These are phyloP conservation scores for Spinellus fusiger DNA, from an alignment of 192 early-diverging fungal species.

Conservation along the genomic window DNA sequence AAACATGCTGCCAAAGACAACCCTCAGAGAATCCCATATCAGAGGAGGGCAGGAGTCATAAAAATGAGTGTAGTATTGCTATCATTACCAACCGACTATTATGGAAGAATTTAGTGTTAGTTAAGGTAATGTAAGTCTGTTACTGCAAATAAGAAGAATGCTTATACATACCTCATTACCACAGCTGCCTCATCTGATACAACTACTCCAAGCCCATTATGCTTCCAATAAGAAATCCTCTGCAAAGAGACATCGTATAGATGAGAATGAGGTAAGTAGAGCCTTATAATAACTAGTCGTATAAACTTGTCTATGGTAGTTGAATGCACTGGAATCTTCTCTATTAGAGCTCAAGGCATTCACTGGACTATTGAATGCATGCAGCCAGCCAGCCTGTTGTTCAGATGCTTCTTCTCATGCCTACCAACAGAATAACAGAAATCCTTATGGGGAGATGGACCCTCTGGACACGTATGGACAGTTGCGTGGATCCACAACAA, in stretches of 20 bases:
- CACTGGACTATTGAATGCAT: slow-evolving; percentile 29
- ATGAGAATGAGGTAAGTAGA: slow-evolving; percentile 13
- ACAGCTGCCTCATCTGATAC: neutral
- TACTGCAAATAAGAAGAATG: too few species aligned
- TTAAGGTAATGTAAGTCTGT: slow-evolving; percentile 19
- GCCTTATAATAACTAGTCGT: neutral
- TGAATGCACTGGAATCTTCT: slow-evolving; percentile 29
- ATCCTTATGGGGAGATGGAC: too few species aligned
- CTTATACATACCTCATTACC: neutral
- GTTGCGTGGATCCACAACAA: too few species aligned
- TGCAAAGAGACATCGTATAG: neutral
- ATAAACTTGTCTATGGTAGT: slow-evolving; percentile 1
- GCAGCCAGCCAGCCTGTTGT: slow-evolving; percentile 21
- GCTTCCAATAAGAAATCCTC: neutral
- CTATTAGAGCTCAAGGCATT: slow-evolving; percentile 25
- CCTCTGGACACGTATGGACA: too few species aligned
- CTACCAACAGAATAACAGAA: too few species aligned
- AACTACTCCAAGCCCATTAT: neutral
- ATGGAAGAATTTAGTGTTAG: slow-evolving; percentile 27
- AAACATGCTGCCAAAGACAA: slow-evolving; percentile 13
- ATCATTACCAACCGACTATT: slow-evolving; percentile 19
- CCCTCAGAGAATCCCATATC: neutral
- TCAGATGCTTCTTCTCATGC: slow-evolving; percentile 10
- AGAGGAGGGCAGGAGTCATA: neutral
- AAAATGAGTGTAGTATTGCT: slow-evolving; percentile 3